Conservation (phyloP, 345 rosid species). For the Aegle marmelos region DNA sequence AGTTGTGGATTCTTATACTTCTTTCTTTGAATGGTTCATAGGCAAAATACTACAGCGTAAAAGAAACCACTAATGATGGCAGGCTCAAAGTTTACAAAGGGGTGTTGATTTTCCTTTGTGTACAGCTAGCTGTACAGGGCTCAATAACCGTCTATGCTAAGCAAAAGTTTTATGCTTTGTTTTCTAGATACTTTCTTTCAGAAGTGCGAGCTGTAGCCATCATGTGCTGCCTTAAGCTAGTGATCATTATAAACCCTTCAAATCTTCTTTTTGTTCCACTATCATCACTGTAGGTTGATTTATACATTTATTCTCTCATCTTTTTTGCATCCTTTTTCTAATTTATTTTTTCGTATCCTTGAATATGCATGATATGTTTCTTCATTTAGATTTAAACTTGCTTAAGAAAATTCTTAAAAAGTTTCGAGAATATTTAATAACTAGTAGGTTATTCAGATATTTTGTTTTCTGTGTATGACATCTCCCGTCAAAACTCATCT, state of each 20-base stretch:
- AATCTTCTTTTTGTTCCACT: slow-evolving; percentile 15
- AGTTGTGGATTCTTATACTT: background rate
- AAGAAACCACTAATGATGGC: background rate
- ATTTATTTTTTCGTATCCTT: background rate
- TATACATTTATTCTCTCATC: background rate
- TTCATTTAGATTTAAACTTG: background rate
- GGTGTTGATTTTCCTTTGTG: background rate
- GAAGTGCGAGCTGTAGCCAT: background rate
- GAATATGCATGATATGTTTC: background rate
- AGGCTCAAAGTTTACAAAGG: background rate
- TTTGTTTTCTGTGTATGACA: background rate
- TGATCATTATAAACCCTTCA: slow-evolving; percentile 24
- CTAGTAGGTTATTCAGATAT: slow-evolving; percentile 1
- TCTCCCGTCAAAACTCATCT: background rate
- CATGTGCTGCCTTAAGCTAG: slow-evolving; percentile 5
- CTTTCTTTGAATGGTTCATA: background rate
- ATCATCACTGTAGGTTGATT: background rate
- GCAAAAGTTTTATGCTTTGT: background rate
- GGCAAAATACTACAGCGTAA: background rate
- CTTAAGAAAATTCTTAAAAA: background rate
- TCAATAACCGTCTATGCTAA: slow-evolving; percentile 24
- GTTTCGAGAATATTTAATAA: too few species aligned
- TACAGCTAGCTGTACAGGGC: slow-evolving; percentile 20
- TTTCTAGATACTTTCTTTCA: background rate
- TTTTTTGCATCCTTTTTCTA: background rate